Evolutionary conservation across 331 rosid genomes (phyloP).

Genomic region (Rhamnella rubrinervis): DNA sequence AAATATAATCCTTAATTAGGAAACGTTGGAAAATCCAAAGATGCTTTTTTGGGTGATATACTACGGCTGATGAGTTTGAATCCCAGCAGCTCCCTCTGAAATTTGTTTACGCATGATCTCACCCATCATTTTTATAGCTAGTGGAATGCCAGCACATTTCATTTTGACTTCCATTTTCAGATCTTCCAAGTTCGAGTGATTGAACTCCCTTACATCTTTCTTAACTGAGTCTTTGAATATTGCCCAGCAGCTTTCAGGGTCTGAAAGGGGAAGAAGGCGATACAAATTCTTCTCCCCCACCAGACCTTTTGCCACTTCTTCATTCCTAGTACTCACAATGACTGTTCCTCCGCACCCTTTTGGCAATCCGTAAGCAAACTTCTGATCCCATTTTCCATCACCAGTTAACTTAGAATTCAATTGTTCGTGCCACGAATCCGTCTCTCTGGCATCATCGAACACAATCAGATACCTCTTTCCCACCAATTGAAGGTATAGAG

Average conservation of each 20-base stretch:
- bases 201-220: not conserved
- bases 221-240: conserved; percentile 17
- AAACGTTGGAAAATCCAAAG: no score
- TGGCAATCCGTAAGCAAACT: conserved; percentile 14
- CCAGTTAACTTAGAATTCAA: conserved; percentile 2
- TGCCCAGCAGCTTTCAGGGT: conserved; percentile 5
- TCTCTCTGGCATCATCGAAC: conserved; percentile 23
- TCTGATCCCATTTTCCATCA: conserved; percentile 1
- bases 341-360: conserved; percentile 27
- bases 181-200: not conserved
- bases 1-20: no score
- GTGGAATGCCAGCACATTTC: conserved; percentile 19
- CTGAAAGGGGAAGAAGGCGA: conserved; percentile 13
- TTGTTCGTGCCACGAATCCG: not conserved
- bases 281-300: conserved; percentile 15
- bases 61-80: no score
- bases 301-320: not conserved
- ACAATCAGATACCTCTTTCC: conserved; percentile 29
- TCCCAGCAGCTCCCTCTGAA: no score
- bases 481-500: conserved; percentile 13
- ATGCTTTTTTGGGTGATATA: no score
- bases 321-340: conserved; percentile 25
- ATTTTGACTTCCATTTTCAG: conserved; percentile 1
- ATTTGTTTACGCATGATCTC: not conserved
- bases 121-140: conserved; percentile 15